Percentiles rank a stretch among this genome's conserved stretches.
Conservation (phyloP, 2,329 filamentous ascomycete species). For the Cercospora sp. region DNA sequence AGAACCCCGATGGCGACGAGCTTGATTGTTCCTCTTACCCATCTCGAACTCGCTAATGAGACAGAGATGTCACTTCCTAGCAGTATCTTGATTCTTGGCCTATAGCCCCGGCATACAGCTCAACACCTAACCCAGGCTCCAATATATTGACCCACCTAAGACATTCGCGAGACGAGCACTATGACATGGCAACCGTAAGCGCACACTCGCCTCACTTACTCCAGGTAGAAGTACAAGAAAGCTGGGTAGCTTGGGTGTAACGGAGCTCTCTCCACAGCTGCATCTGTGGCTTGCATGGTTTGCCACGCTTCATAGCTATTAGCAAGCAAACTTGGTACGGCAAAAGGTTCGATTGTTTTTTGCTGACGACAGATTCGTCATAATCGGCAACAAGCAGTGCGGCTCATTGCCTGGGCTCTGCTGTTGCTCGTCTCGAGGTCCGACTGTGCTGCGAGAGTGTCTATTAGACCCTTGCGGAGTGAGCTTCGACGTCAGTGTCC, state of each 20-base stretch:
- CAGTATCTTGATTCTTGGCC: neutral
- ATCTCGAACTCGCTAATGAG: neutral
- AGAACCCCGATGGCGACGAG: neutral
- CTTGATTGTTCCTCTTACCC: too few relatives aligned
- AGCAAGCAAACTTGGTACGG: neutral
- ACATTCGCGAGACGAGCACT: neutral
- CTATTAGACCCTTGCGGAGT: neutral
- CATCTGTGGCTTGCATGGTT: constrained; percentile 1
- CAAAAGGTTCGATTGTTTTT: neutral
- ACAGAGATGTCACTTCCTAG: neutral
- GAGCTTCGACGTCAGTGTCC: neutral
- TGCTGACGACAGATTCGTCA: neutral
- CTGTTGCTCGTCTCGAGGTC: neutral
- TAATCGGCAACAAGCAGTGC: neutral
- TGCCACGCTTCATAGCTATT: neutral
- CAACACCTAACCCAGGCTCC: neutral
- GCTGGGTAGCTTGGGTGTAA: neutral
- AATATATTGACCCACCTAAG: neutral
- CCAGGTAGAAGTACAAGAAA: neutral
- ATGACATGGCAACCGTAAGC: neutral
- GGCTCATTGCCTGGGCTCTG: neutral
- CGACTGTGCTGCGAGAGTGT: neutral
- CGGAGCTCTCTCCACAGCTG: constrained; percentile 2
- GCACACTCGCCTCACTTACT: neutral
- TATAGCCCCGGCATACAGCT: neutral